Evolutionary conservation across 148 eudicot genomes (phyloP).

Genomic region (Rhododendron griersonianum): DNA sequence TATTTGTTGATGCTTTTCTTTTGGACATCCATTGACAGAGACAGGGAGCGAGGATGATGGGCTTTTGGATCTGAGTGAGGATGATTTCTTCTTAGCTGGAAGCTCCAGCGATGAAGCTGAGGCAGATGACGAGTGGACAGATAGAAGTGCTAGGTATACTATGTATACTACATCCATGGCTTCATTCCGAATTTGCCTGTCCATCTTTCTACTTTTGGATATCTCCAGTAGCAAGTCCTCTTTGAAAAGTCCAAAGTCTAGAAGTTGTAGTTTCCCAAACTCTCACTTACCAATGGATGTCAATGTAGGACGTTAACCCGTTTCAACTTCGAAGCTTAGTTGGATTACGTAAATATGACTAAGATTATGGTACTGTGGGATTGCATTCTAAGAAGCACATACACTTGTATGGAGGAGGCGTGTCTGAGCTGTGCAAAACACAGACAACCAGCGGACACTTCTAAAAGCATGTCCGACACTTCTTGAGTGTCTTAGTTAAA

Average conservation of each 20-base stretch:
- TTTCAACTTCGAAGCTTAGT: background rate
- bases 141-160: slow-evolving; percentile 73
- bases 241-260: background rate
- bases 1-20: background rate
- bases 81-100: slow-evolving; percentile 79
- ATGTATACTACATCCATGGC: background rate
- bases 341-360: background rate
- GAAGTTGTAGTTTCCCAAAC: background rate
- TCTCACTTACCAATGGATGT: background rate
- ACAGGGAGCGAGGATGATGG: slow-evolving; percentile 99
- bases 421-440: background rate
- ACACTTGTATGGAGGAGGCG: background rate
- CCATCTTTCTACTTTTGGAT: background rate
- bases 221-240: background rate
- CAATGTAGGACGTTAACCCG: background rate
- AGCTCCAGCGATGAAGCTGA: slow-evolving; percentile 91
- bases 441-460: background rate
- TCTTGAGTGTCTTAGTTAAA: background rate
- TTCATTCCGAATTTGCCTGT: background rate
- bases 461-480: background rate
- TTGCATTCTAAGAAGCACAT: background rate
- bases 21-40: slow-evolving; percentile 42
- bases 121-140: slow-evolving; percentile 96
- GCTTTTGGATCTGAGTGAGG: slow-evolving; percentile 72
- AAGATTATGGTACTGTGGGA: background rate